A percentile compares a stretch with the other conserved stretches of the same genome.
phyloP scores from a whole-genome alignment of 306 rosid genomes.

The Rosa lucieae region DNA sequence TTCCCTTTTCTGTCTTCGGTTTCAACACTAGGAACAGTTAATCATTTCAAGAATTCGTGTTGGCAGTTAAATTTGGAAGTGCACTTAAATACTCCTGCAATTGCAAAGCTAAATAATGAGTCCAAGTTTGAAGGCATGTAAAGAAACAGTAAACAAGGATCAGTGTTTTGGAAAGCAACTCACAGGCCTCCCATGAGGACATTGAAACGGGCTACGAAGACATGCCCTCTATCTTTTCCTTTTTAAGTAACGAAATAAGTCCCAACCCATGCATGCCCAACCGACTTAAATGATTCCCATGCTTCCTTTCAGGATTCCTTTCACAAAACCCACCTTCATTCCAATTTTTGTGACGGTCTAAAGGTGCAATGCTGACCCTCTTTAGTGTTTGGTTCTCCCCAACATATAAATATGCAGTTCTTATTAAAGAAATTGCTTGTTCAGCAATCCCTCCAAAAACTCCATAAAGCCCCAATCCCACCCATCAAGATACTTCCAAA shows the following conservation, averaged over 20 bases:
- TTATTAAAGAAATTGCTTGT: slow-evolving; percentile 82
- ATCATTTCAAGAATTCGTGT: slow-evolving; percentile 70
- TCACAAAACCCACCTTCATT: slow-evolving; percentile 64
- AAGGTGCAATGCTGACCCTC: slow-evolving; percentile 71
- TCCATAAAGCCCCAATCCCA: slow-evolving; percentile 84
- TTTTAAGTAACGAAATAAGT: slow-evolving; percentile 62
- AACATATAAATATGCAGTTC: slow-evolving; percentile 77
- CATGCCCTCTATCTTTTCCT: slow-evolving; percentile 75
- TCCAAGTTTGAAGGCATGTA: slow-evolving; percentile 3
- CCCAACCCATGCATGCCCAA: slow-evolving; percentile 98
- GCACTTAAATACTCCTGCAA: slow-evolving; percentile 86
- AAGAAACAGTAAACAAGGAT: not conserved
- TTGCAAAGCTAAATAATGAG: slow-evolving; percentile 20
- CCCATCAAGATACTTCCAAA: slow-evolving; percentile 81
- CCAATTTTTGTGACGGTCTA: slow-evolving; percentile 63
- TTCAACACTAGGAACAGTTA: slow-evolving; percentile 64
- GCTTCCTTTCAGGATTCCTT: slow-evolving; percentile 90
- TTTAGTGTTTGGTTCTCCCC: slow-evolving; percentile 72
- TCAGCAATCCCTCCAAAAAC: slow-evolving; percentile 85
- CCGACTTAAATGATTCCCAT: slow-evolving; percentile 77
- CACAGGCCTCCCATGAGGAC: slow-evolving; percentile 95
- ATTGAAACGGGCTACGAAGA: slow-evolving; percentile 80
- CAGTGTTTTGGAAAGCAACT: slow-evolving; percentile 35
- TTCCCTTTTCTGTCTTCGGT: slow-evolving; percentile 68
- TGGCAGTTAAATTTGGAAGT: slow-evolving; percentile 76